These are phyloP conservation scores for Carpinus fangiana DNA, from an alignment of 306 rosid genomes.

Conservation along the genomic window DNA sequence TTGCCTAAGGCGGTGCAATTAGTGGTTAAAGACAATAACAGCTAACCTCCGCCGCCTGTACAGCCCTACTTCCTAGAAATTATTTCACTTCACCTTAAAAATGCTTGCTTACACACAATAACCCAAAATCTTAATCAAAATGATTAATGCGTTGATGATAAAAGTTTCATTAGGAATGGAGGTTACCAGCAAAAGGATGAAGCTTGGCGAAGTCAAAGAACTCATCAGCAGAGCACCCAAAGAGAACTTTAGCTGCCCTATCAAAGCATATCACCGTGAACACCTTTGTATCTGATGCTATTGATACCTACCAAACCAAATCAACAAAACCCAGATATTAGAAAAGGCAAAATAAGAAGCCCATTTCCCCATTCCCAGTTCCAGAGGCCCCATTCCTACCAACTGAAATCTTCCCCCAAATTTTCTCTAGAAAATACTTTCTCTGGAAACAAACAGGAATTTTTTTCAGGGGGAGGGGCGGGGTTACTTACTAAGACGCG, in stretches of 20 bases:
- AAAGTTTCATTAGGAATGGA: not conserved
- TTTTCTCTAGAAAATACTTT: not conserved
- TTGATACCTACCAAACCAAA: slow-evolving; percentile 52
- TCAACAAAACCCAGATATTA: not conserved
- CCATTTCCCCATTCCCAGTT: not conserved
- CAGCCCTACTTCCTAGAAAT: not conserved
- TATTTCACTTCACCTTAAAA: not conserved
- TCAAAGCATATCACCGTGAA: slow-evolving; percentile 67
- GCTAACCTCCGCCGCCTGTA: no score
- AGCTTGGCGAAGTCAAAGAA: slow-evolving; percentile 69
- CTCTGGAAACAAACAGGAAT: not conserved
- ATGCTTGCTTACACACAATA: not conserved
- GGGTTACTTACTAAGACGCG: slow-evolving; percentile 51
- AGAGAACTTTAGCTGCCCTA: slow-evolving; percentile 59
- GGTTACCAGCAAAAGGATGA: slow-evolving; percentile 62
- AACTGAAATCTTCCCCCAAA: not conserved
- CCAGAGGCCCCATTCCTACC: not conserved
- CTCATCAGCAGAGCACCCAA: slow-evolving; percentile 80
- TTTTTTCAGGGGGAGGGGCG: not conserved
- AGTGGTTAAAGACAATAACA: no score
- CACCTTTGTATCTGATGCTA: slow-evolving; percentile 67
- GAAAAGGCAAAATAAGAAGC: not conserved
- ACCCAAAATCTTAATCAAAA: not conserved
- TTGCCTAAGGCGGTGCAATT: no score
- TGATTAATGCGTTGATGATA: not conserved